phyloP scores from a whole-genome alignment of 179 eudicot species.

The Beta corolliflora region DNA sequence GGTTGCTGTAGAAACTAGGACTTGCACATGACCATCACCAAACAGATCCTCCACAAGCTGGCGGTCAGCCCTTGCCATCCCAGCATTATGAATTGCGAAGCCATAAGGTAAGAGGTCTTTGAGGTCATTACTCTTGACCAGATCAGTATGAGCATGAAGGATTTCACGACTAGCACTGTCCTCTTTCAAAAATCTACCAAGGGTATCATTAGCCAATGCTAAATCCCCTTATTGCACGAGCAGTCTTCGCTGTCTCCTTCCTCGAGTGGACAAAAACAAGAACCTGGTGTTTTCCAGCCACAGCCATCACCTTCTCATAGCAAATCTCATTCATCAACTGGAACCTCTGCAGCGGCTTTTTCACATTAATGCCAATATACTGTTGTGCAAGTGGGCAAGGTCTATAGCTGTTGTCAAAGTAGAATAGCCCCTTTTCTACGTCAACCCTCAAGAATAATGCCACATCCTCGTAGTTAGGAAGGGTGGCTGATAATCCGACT shows the following conservation, averaged over 20 bases:
- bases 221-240: slow-evolving; percentile 81
- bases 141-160: slow-evolving; percentile 67
- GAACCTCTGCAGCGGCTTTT: slow-evolving; percentile 92
- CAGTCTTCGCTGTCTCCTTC: slow-evolving; percentile 94
- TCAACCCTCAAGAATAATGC: slow-evolving; percentile 87
- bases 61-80: slow-evolving; percentile 89
- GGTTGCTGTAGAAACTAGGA: slow-evolving; percentile 88
- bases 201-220: slow-evolving; percentile 87
- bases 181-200: slow-evolving; percentile 77
- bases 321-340: slow-evolving; percentile 95
- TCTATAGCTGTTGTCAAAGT: slow-evolving; percentile 91
- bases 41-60: slow-evolving; percentile 86
- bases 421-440: slow-evolving; percentile 67
- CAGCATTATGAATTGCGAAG: slow-evolving; percentile 95
- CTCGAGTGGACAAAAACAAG: slow-evolving; percentile 93
- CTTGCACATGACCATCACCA: slow-evolving; percentile 80
- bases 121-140: slow-evolving; percentile 86
- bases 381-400: slow-evolving; percentile 97
- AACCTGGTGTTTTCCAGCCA: slow-evolving; percentile 88
- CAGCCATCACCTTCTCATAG: slow-evolving; percentile 81
- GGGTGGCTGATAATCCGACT: slow-evolving; percentile 93
- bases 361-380: slow-evolving; percentile 85
- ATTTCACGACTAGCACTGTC: slow-evolving; percentile 92
- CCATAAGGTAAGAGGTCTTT: slow-evolving; percentile 92
- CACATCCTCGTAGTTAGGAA: slow-evolving; percentile 87